Evolutionary conservation across 2,329 filamentous ascomycete species (phyloP), one percentile per base, ranked within the genome.

Genomic region (Cadophora gregata): DNA sequence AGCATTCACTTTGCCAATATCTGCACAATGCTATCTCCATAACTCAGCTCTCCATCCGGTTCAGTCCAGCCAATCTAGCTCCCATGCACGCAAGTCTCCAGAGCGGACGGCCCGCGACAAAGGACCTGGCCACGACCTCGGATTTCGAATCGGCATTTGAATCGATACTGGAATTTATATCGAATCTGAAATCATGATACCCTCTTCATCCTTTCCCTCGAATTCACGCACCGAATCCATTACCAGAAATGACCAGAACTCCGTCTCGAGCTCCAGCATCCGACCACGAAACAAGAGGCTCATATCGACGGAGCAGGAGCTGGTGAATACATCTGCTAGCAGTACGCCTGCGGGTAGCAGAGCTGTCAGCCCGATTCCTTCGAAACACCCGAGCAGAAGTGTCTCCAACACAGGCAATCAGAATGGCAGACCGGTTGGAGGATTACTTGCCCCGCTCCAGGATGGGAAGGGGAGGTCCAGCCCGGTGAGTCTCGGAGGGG

Each of bases 331-430:
- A 24, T 71, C 69, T 64, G 71, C 70, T 31, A 75, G 67, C 3
- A 72, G 69, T 70, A 81, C 79, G 66, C 76, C 80, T 48, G 70
- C 75, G 19, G 73, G 79, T 27, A 83, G 81, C 72, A 80, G 83
- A 67, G 79, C 79, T 9, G 80, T 78, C 24, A 86, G 84, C 72
- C 84, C 85, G 24, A 80, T 85, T 60, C 83, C 84, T 7, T 78
- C 80, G 8, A 76, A 79, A 63, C 80, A 79, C 66, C 79, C 73
- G n/a, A 75, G 73, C 63, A 60, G 70, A 31, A 70, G 53, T n/a
- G 36, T 38, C n/a, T 65, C 58, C 38, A 60, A 29, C 24, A 60
- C 25, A 8, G 58, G 58, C 24, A 45, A 47, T 45, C 58, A 60
- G 25, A 64, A 53, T 33, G 47, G 38, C 24, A 36, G 36, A 58